Percentiles rank a stretch among this genome's conserved stretches.
Evolutionary conservation across 2,329 filamentous ascomycete genomes (phyloP).

Genomic region (Stachybotrys chlorohalonatus): DNA sequence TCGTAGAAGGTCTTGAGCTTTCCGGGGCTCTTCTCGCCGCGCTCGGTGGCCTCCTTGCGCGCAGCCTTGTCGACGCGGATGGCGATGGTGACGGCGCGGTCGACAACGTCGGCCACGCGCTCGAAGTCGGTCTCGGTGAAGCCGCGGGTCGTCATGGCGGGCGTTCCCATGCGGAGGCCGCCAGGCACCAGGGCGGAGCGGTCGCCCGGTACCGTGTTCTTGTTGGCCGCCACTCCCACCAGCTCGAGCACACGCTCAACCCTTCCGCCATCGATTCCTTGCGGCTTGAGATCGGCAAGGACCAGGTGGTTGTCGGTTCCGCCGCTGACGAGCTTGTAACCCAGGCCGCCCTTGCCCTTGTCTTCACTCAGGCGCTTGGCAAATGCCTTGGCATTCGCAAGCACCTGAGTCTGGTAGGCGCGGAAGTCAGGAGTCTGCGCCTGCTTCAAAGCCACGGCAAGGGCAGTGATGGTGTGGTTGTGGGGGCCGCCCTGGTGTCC

Average conservation of each 20-base stretch:
- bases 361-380: slow-evolving; percentile 55
- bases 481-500: slow-evolving; percentile 97
- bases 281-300: slow-evolving; percentile 81
- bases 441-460: slow-evolving; percentile 91
- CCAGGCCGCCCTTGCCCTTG: slow-evolving; percentile 68
- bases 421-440: slow-evolving; percentile 84
- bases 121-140: slow-evolving; percentile 83
- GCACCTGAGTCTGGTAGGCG: slow-evolving; percentile 81
- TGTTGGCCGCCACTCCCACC: slow-evolving; percentile 95
- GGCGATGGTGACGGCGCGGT: slow-evolving; percentile 72
- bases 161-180: slow-evolving; percentile 87
- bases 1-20: slow-evolving; percentile 61
- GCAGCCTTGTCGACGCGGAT: slow-evolving; percentile 66
- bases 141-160: slow-evolving; percentile 96
- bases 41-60: slow-evolving; percentile 58
- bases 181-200: slow-evolving; percentile 88
- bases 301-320: slow-evolving; percentile 98
- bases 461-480: slow-evolving; percentile 96
- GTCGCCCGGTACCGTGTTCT: slow-evolving; percentile 97
- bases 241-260: slow-evolving; percentile 87
- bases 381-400: slow-evolving; percentile 85
- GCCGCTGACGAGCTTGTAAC: slow-evolving; percentile 83
- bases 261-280: slow-evolving; percentile 77
- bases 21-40: slow-evolving; percentile 55
- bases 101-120: slow-evolving; percentile 76